Conservation (phyloP, 31 red algal species). For the Asparagopsis taxiformis region DNA sequence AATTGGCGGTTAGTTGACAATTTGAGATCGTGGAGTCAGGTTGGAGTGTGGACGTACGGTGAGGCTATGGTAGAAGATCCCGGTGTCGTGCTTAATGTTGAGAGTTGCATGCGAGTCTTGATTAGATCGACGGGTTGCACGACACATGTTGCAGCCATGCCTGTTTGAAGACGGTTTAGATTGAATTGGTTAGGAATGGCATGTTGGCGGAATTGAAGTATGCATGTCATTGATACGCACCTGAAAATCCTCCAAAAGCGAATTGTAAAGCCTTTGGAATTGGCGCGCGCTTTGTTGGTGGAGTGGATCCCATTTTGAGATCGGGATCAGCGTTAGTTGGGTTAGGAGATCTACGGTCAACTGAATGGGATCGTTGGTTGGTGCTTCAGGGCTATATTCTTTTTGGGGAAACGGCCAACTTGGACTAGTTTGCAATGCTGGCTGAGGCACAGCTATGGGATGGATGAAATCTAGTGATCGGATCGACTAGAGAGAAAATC, state of each 20-base stretch:
- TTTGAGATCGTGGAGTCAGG: background rate
- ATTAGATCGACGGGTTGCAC: slow-evolving; percentile 96
- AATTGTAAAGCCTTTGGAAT: slow-evolving; percentile 78
- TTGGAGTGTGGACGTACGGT: slow-evolving; percentile 44
- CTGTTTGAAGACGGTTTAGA: slow-evolving; percentile 8
- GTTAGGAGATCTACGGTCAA: too few relatives aligned
- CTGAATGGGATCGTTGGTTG: too few relatives aligned
- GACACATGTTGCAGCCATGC: slow-evolving; percentile 91
- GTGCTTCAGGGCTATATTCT: too few relatives aligned
- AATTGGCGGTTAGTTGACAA: background rate
- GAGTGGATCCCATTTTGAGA: too few relatives aligned
- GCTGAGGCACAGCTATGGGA: too few relatives aligned
- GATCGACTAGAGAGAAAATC: too few relatives aligned
- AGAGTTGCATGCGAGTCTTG: slow-evolving; percentile 94
- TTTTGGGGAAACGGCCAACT: too few relatives aligned
- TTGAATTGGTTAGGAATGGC: background rate
- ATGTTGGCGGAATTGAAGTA: background rate
- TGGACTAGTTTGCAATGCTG: too few relatives aligned
- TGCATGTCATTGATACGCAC: slow-evolving; percentile 22
- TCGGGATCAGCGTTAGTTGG: too few relatives aligned
- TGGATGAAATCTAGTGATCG: too few relatives aligned
- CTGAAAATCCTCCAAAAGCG: slow-evolving; percentile 73
- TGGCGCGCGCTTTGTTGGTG: slow-evolving; percentile 7
- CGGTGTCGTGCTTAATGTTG: too few relatives aligned
- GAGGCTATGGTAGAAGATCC: slow-evolving; percentile 20